Evolutionary conservation across 495 filamentous ascomycete species (phyloP).

Genomic region (Neurospora africana): DNA sequence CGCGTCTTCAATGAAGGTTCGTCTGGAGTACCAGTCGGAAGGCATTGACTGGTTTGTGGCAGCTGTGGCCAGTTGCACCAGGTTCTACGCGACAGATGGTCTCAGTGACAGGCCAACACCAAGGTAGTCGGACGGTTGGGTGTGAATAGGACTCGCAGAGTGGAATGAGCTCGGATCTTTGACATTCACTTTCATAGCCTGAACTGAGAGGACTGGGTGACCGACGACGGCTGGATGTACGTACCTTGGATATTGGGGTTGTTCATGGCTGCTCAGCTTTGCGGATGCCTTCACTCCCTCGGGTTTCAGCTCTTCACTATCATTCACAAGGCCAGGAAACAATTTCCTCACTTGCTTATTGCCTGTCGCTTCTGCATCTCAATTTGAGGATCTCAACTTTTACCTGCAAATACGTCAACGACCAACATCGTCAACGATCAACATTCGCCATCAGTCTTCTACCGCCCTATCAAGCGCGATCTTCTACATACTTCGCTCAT

Average conservation of each 20-base stretch:
- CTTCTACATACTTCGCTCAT: background rate
- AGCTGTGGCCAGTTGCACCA: background rate
- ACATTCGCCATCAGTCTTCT: background rate
- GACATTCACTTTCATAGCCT: background rate
- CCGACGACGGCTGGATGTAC: background rate
- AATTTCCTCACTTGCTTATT: background rate
- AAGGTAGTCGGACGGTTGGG: background rate
- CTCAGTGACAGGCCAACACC: background rate
- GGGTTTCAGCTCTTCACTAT: background rate
- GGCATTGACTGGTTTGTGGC: too few species aligned
- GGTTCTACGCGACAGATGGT: background rate
- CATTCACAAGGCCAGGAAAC: background rate
- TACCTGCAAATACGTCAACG: background rate
- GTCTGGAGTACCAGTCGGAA: background rate
- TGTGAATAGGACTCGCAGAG: background rate
- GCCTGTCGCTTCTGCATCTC: background rate
- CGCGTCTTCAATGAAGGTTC: background rate
- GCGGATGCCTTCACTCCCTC: background rate
- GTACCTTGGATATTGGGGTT: background rate
- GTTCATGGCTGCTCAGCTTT: background rate
- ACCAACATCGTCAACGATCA: too few species aligned
- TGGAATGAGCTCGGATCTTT: background rate
- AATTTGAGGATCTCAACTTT: background rate
- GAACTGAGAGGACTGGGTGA: background rate
- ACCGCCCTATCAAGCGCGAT: background rate